phyloP scores from a whole-genome alignment of 2,329 filamentous ascomycete species.

The Lasiodiplodia hormozganensis region DNA sequence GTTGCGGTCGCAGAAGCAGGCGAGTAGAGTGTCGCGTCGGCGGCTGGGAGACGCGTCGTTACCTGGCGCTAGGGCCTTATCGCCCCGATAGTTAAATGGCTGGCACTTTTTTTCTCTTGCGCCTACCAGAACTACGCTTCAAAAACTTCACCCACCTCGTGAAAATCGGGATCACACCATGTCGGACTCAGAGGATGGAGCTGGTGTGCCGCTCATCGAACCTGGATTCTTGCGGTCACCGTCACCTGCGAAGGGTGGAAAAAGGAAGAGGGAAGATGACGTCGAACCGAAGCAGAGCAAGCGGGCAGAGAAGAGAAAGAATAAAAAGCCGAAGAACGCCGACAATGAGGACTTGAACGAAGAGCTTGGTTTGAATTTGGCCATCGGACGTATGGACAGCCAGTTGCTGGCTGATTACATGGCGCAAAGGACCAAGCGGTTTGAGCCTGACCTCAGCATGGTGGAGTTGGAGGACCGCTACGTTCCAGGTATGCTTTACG shows the following conservation, averaged over 20 bases:
- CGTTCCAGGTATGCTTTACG: conserved; percentile 69
- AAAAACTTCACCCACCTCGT: conserved; percentile 33
- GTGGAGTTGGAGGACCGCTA: conserved; percentile 86
- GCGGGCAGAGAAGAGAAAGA: conserved; percentile 63
- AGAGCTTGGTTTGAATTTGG: conserved; percentile 71
- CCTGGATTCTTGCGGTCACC: conserved; percentile 43
- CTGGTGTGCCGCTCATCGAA: conserved; percentile 54
- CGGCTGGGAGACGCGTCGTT: conserved; percentile 19
- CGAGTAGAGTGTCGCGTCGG: conserved; percentile 12
- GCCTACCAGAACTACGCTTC: conserved; percentile 18
- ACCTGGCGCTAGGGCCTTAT: conserved; percentile 15
- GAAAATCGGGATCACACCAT: conserved; percentile 40
- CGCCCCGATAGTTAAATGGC: conserved; percentile 27
- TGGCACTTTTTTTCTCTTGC: conserved; percentile 15
- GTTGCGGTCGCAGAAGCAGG: background rate
- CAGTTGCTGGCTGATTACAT: conserved; percentile 85
- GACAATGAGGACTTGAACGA: conserved; percentile 64
- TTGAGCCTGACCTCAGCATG: conserved; percentile 79
- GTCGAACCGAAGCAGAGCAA: conserved; percentile 41
- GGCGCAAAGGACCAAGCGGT: conserved; percentile 77
- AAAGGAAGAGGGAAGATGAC: conserved; percentile 49
- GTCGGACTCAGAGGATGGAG: conserved; percentile 54
- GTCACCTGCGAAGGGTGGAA: conserved; percentile 37
- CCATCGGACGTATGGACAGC: conserved; percentile 82
- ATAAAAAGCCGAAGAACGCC: conserved; percentile 64